These are phyloP conservation scores for Yarrowia sp. DNA, from an alignment of 805 yeast genomes.

Conservation along the genomic window DNA sequence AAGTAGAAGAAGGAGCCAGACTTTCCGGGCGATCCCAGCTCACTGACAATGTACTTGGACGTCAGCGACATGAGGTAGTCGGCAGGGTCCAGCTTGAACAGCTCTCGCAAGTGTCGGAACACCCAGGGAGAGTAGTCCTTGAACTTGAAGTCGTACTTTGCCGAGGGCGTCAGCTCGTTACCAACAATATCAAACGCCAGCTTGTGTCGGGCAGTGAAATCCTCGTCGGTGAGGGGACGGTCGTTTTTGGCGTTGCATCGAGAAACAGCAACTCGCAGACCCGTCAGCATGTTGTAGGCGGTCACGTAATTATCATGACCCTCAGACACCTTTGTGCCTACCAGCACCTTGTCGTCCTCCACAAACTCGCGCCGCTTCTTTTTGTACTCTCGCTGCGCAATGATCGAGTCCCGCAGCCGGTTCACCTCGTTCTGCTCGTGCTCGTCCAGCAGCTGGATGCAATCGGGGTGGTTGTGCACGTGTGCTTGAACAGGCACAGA, in stretches of 20 bases:
- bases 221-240: conserved; percentile 65
- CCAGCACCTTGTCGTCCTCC: conserved; percentile 51
- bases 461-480: conserved; percentile 11
- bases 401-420: conserved; percentile 37
- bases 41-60: conserved; percentile 87
- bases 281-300: conserved; percentile 97
- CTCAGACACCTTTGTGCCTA: conserved; percentile 82
- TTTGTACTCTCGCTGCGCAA: conserved; percentile 38
- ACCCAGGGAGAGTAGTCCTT: conserved; percentile 96
- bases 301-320: conserved; percentile 91
- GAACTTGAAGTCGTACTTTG: conserved; percentile 92
- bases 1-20: conserved; percentile 95
- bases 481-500: conserved; percentile 15
- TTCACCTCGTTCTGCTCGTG: conserved; percentile 32
- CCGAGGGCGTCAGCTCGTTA: conserved; percentile 85
- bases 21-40: conserved; percentile 93
- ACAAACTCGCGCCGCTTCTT: conserved; percentile 34
- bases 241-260: conserved; percentile 79
- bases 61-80: conserved; percentile 91
- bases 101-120: conserved; percentile 74
- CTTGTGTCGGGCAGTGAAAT: conserved; percentile 71
- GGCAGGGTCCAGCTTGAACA: conserved; percentile 90
- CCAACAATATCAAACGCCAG: conserved; percentile 81
- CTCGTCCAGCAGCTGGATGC: conserved; percentile 25
- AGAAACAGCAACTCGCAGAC: conserved; percentile 92